Evolutionary conservation across 768 basidiomycete species (phyloP).

Genomic region (Leccinum ochraceum): DNA sequence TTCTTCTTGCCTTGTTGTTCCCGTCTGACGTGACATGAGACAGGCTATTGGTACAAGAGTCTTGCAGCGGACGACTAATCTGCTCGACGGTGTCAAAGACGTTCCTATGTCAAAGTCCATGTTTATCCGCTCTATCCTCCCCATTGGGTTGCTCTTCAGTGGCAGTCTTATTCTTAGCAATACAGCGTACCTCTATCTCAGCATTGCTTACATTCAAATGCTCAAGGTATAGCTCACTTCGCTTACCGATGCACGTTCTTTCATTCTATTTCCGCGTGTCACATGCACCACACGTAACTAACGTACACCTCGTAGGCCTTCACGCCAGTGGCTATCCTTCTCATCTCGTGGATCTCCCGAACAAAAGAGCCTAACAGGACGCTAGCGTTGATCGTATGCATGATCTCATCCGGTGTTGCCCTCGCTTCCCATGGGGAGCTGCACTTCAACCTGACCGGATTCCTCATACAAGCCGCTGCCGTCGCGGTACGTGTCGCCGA

Average conservation of each 20-base stretch:
- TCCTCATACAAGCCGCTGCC: constrained; percentile 84
- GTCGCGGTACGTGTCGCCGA: constrained; percentile 54
- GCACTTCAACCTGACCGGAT: constrained; percentile 82
- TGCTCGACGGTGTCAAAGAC: constrained; percentile 79
- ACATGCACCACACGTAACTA: background rate
- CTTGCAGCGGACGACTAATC: constrained; percentile 75
- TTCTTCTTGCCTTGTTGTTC: background rate
- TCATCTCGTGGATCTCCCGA: constrained; percentile 90
- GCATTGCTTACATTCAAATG: constrained; percentile 96
- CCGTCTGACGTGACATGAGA: constrained; percentile 3
- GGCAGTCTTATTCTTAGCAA: constrained; percentile 91
- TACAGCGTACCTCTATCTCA: constrained; percentile 88
- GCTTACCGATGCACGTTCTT: background rate
- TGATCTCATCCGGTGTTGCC: constrained; percentile 90
- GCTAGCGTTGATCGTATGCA: constrained; percentile 78
- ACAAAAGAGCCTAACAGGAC: constrained; percentile 86
- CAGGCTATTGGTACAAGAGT: constrained; percentile 85
- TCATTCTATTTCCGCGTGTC: background rate
- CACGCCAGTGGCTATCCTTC: constrained; percentile 83
- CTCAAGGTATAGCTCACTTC: constrained; percentile 60
- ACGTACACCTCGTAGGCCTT: constrained; percentile 63
- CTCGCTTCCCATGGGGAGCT: constrained; percentile 90
- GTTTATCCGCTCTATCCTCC: constrained; percentile 85
- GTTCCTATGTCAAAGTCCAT: constrained; percentile 76
- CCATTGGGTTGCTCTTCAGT: constrained; percentile 92